Percentiles rank a stretch among this genome's conserved stretches.
phyloP scores from a whole-genome alignment of 2,329 filamentous ascomycete genomes.

The Aureobasidium sp. region DNA sequence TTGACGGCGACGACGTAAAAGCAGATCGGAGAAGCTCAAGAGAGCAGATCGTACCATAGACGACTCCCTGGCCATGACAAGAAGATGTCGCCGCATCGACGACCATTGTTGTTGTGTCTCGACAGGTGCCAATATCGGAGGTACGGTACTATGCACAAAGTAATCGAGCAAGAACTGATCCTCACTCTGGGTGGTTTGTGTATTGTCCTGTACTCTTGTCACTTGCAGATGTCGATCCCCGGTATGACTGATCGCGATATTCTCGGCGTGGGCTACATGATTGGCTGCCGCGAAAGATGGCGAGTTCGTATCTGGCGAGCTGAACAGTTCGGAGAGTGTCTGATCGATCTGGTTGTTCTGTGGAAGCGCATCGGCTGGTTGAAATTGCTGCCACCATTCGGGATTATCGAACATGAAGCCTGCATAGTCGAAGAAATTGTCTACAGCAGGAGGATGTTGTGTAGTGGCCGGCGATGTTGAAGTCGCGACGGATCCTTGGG shows the following conservation, averaged over 20 bases:
- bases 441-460: neutral
- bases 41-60: neutral
- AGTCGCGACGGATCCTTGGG: neutral
- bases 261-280: neutral
- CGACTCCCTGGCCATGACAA: slow-evolving; percentile 6
- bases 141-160: neutral
- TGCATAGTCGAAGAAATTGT: slow-evolving; percentile 13
- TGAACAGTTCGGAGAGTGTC: neutral
- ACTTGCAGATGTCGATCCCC: neutral
- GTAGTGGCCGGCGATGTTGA: neutral
- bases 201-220: neutral
- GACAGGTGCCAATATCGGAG: neutral
- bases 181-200: neutral
- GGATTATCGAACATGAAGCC: slow-evolving; percentile 7
- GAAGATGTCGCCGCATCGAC: neutral
- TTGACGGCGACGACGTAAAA: slow-evolving; percentile 17
- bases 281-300: neutral
- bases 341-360: neutral
- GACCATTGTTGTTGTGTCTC: neutral
- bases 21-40: slow-evolving; percentile 20
- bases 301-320: neutral
- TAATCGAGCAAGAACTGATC: neutral
- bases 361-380: neutral
- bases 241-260: neutral
- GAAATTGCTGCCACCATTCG: slow-evolving; percentile 2